Conservation (phyloP, 768 basidiomycete genomes). For the Strobilomyces dryophilus region DNA sequence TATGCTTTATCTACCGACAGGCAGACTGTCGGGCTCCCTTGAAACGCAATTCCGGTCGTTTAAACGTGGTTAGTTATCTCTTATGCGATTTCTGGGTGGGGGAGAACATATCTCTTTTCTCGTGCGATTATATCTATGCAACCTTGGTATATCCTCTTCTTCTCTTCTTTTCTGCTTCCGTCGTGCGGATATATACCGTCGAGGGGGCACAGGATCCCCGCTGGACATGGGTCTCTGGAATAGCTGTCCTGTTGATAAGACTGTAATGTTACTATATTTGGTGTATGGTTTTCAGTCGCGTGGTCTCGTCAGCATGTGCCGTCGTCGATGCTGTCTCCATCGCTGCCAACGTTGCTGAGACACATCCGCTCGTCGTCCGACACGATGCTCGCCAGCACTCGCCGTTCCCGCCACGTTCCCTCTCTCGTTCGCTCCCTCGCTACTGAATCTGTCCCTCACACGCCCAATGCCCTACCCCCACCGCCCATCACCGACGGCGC, state of each 20-base stretch:
- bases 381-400: conserved; percentile 25
- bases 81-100: conserved; percentile 18
- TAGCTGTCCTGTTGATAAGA: conserved; percentile 1
- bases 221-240: conserved; percentile 11
- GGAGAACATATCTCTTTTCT: conserved; percentile 5
- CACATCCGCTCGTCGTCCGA: conserved; percentile 8
- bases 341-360: conserved; percentile 8
- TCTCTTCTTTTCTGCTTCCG: conserved; percentile 3
- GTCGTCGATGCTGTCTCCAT: not conserved
- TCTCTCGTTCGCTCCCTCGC: conserved; percentile 19
- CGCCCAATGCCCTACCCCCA: conserved; percentile 26
- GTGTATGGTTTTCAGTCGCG: not conserved
- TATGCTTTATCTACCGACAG: conserved; percentile 21
- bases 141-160: not conserved
- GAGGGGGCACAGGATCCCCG: conserved; percentile 5
- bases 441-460: conserved; percentile 27
- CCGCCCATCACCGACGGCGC: conserved; percentile 27
- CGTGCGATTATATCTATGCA: conserved; percentile 11
- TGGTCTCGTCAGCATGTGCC: not conserved
- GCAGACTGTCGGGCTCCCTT: conserved; percentile 3
- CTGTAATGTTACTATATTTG: not conserved
- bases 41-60: conserved; percentile 18
- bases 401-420: conserved; percentile 12
- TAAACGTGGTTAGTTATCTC: conserved; percentile 5
- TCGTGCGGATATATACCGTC: conserved; percentile 9